These are phyloP conservation scores for Warburgia ugandensis DNA, from an alignment of 164 flowering plant species.

Conservation along the genomic window DNA sequence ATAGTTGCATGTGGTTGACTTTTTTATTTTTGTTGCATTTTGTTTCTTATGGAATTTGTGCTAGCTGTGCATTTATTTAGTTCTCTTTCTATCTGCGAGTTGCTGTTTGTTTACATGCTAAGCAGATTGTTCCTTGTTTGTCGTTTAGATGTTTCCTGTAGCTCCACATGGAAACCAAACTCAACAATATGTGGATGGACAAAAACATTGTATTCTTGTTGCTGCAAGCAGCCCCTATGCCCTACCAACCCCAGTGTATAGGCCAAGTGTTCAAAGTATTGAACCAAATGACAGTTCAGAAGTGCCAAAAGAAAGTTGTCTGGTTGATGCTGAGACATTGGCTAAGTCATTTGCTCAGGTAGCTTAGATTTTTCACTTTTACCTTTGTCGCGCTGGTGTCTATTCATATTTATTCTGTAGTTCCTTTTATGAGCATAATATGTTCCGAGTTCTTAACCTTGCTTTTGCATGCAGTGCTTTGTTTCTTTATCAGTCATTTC, in stretches of 20 bases:
- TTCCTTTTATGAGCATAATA: not conserved
- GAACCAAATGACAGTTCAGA: constrained; percentile 56
- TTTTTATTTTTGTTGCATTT: too few relatives aligned
- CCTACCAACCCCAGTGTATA: constrained; percentile 75
- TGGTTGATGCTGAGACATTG: constrained; percentile 78
- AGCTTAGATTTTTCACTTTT: not conserved
- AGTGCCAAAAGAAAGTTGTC: constrained; percentile 42
- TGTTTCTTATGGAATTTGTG: too few relatives aligned
- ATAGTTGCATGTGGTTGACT: too few relatives aligned
- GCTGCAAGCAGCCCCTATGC: constrained; percentile 89
- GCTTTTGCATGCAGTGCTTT: constrained; percentile 50
- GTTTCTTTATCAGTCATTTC: constrained; percentile 84
- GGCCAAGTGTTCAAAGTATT: constrained; percentile 39
- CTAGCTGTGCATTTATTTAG: not conserved
- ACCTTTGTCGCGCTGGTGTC: not conserved
- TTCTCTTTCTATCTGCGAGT: not conserved
- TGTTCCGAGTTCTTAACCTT: constrained; percentile 1
- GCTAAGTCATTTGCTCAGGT: constrained; percentile 81
- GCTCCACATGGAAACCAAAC: constrained; percentile 41
- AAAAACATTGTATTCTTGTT: constrained; percentile 84
- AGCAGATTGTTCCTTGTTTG: not conserved
- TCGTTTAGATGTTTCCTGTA: constrained; percentile 29
- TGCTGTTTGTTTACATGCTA: not conserved
- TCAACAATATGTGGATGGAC: constrained; percentile 47
- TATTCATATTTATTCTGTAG: not conserved